These are phyloP conservation scores for Spathaspora girioi DNA, from an alignment of 805 yeast species.

Conservation along the genomic window DNA sequence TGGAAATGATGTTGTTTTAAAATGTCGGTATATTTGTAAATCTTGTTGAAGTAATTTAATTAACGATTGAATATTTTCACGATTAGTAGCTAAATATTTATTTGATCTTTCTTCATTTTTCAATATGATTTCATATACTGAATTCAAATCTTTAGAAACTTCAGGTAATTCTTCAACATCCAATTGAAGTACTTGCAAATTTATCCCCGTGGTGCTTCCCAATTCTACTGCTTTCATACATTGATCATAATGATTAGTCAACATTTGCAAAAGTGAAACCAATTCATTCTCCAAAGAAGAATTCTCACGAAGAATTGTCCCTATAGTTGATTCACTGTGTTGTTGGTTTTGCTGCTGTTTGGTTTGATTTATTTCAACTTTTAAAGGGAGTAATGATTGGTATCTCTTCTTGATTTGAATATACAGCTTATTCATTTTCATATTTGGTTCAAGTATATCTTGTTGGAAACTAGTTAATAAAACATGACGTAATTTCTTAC, in stretches of 20 bases:
- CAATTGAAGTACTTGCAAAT: constrained; percentile 42
- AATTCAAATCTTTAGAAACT: constrained; percentile 47
- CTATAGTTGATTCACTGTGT: constrained; percentile 14
- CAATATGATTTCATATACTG: constrained; percentile 31
- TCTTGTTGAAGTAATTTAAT: constrained; percentile 14
- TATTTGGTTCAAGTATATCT: constrained; percentile 13
- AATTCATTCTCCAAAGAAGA: constrained; percentile 59
- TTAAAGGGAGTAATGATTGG: constrained; percentile 17
- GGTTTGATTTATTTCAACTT: constrained; percentile 11
- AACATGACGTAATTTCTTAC: constrained; percentile 15
- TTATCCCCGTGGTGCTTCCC: constrained; percentile 20
- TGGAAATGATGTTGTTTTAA: constrained; percentile 24
- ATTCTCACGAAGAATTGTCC: constrained; percentile 37
- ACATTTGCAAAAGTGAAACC: constrained; percentile 63
- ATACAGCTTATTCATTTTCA: constrained; percentile 11
- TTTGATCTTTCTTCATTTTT: constrained; percentile 32
- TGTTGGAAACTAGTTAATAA: constrained; percentile 14
- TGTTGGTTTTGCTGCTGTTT: neutral
- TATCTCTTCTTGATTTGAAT: constrained; percentile 12
- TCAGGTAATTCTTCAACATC: constrained; percentile 57
- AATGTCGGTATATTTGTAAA: constrained; percentile 14
- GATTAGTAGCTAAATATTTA: constrained; percentile 15
- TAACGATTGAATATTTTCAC: constrained; percentile 12
- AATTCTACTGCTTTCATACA: constrained; percentile 49
- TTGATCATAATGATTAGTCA: constrained; percentile 82